These are phyloP conservation scores for Imleria badia DNA, from an alignment of 768 basidiomycete species.

Conservation along the genomic window DNA sequence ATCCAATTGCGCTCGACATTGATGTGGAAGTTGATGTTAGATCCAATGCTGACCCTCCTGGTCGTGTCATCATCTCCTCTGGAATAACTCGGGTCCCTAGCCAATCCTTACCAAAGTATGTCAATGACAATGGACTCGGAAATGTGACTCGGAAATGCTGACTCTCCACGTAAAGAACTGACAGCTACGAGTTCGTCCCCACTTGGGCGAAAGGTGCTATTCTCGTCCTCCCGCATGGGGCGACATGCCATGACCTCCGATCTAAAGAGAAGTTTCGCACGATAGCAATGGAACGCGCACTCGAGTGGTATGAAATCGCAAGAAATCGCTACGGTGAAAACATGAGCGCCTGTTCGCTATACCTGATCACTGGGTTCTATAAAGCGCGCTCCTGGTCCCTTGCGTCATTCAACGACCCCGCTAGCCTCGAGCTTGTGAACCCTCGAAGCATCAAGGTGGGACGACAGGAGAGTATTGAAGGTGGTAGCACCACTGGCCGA, in stretches of 20 bases:
- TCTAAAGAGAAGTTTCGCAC: too few species aligned
- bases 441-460: not conserved
- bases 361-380: too few species aligned
- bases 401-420: too few species aligned
- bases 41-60: too few species aligned
- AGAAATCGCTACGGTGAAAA: too few species aligned
- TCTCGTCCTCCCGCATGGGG: not conserved
- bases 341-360: too few species aligned
- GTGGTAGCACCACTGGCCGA: not conserved
- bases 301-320: too few species aligned
- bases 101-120: not conserved
- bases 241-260: not conserved
- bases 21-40: too few species aligned
- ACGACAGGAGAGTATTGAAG: not conserved
- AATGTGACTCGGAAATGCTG: not conserved
- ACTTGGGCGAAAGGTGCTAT: not conserved
- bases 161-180: not conserved
- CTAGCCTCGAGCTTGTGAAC: too few species aligned
- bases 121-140: not conserved
- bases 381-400: too few species aligned
- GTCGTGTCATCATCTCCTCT: not conserved
- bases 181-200: not conserved
- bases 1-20: too few species aligned
- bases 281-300: too few species aligned
- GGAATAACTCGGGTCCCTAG: not conserved